Evolutionary conservation across 2,329 filamentous ascomycete genomes (phyloP).

Genomic region (Ramularia collo-cygni): DNA sequence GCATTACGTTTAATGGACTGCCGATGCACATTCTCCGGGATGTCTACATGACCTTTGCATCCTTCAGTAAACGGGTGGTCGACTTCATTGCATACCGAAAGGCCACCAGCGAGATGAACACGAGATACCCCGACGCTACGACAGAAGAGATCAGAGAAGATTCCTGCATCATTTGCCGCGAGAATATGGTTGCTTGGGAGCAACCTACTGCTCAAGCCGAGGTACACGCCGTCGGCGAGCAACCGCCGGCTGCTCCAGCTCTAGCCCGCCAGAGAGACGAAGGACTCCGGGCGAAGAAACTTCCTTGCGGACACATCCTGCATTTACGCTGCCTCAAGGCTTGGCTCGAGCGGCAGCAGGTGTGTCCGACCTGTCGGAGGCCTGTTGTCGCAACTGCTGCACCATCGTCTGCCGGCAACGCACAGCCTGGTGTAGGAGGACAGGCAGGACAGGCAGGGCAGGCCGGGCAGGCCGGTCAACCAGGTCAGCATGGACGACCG

Average conservation of each 20-base stretch:
- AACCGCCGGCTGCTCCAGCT: constrained; percentile 28
- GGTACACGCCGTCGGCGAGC: constrained; percentile 23
- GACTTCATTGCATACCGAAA: constrained; percentile 86
- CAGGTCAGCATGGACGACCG: no score
- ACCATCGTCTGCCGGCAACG: constrained; percentile 10
- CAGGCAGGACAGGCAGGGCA: constrained; percentile 22
- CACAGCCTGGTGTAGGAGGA: constrained; percentile 10
- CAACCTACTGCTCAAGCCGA: constrained; percentile 40
- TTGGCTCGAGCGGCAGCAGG: constrained; percentile 95
- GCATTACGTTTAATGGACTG: constrained; percentile 87
- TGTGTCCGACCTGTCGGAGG: constrained; percentile 87
- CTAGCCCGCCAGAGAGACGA: constrained; percentile 56
- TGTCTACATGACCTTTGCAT: constrained; percentile 86
- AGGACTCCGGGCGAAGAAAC: constrained; percentile 81
- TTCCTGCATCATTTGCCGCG: constrained; percentile 95
- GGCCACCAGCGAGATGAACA: constrained; percentile 90
- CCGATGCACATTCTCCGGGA: constrained; percentile 96
- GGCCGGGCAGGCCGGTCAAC: no score
- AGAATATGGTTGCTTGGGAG: constrained; percentile 84
- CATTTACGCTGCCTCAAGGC: constrained; percentile 92
- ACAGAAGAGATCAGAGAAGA: constrained; percentile 76
- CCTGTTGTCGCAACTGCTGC: constrained; percentile 50
- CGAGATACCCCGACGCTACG: constrained; percentile 81
- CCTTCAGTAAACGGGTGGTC: constrained; percentile 81
- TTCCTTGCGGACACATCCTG: constrained; percentile 91